Evolutionary conservation across 352 stramenopile genomes (phyloP).

Genomic region (Globisporangium recalcitrans): DNA sequence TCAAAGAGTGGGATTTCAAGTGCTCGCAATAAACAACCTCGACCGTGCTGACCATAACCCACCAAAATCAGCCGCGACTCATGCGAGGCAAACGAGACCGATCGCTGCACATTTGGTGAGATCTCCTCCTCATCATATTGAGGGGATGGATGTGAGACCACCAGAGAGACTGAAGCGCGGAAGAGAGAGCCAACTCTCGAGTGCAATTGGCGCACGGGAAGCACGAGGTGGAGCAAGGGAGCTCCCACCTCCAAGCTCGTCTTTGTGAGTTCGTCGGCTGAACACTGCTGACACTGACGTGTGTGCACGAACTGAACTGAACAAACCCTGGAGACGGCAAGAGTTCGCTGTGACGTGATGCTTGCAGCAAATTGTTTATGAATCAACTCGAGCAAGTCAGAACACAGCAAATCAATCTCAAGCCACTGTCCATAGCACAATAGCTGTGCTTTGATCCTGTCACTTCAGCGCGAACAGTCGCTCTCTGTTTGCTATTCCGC

Average conservation of each 20-base stretch:
- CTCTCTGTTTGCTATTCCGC: too few relatives aligned
- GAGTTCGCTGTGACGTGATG: too few relatives aligned
- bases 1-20: not conserved
- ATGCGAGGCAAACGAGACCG: not conserved
- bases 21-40: not conserved
- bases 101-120: not conserved
- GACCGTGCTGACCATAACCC: not conserved
- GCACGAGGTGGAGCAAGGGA: not conserved
- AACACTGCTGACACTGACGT: not conserved
- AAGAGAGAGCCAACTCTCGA: not conserved
- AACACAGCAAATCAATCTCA: too few relatives aligned
- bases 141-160: not conserved
- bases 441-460: too few relatives aligned
- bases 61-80: not conserved
- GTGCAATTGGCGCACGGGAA: not conserved
- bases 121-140: not conserved
- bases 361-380: too few relatives aligned
- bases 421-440: too few relatives aligned
- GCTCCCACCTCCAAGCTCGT: too few relatives aligned
- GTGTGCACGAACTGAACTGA: not conserved
- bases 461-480: too few relatives aligned
- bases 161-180: not conserved
- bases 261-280: not conserved
- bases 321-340: not conserved
- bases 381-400: too few relatives aligned